Percentiles rank a stretch among this genome's conserved stretches.
Conservation (phyloP, 495 filamentous ascomycete species). For the Lichina pygmaea region DNA sequence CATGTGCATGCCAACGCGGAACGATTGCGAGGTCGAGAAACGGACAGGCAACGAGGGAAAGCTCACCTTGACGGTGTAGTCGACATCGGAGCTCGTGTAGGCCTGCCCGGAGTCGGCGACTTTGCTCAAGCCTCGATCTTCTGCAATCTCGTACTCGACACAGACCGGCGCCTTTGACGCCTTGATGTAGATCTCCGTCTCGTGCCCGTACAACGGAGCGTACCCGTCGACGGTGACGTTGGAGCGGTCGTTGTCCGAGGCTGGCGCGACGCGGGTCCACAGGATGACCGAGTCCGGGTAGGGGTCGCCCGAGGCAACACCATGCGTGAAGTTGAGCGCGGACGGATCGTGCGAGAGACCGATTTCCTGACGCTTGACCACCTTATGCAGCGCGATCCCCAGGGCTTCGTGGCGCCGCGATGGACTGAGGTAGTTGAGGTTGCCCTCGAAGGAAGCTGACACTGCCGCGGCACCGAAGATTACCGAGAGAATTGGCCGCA, state of each 20-base stretch:
- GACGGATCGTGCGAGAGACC: slow-evolving; percentile 16
- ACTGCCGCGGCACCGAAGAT: slow-evolving; percentile 1
- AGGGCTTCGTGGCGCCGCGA: slow-evolving; percentile 28
- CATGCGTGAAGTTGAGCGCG: slow-evolving; percentile 35
- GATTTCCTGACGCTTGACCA: slow-evolving; percentile 17
- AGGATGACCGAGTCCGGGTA: slow-evolving; percentile 35
- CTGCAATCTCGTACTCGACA: slow-evolving; percentile 24
- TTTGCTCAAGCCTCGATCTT: slow-evolving; percentile 12
- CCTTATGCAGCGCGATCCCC: slow-evolving; percentile 23
- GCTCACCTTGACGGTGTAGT: slow-evolving; percentile 37
- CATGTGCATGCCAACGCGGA: too few species aligned
- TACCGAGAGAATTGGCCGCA: background rate
- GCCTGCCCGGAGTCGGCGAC: slow-evolving; percentile 21
- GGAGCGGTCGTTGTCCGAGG: slow-evolving; percentile 21
- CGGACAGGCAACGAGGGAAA: background rate
- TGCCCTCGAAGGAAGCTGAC: slow-evolving; percentile 13
- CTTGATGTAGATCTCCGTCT: slow-evolving; percentile 21
- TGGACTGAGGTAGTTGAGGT: slow-evolving; percentile 31
- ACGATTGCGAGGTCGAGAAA: background rate
- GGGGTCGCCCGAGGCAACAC: slow-evolving; percentile 43
- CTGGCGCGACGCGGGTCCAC: slow-evolving; percentile 38
- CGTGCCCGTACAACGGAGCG: slow-evolving; percentile 28
- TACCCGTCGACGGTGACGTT: slow-evolving; percentile 26
- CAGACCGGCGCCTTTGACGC: slow-evolving; percentile 30
- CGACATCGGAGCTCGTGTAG: slow-evolving; percentile 38